These are phyloP conservation scores for Cercospora brassicicola DNA, from an alignment of 2,329 filamentous ascomycete genomes.

Conservation along the genomic window DNA sequence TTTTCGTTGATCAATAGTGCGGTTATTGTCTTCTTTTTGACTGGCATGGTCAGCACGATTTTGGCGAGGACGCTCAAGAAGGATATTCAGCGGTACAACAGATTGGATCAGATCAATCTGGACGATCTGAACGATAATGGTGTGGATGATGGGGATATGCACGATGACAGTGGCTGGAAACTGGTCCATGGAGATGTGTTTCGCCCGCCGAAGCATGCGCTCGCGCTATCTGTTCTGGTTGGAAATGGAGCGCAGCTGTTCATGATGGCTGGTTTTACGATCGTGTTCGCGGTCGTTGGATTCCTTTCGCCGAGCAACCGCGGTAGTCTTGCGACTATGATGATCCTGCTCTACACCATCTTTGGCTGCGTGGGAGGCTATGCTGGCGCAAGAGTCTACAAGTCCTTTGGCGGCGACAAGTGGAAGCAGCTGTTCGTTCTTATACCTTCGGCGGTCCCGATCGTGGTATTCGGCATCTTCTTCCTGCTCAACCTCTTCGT, in stretches of 20 bases:
- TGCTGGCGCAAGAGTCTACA: constrained; percentile 85
- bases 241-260: constrained; percentile 96
- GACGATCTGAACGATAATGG: constrained; percentile 79
- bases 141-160: constrained; percentile 79
- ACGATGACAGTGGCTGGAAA: constrained; percentile 98
- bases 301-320: constrained; percentile 96
- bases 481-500: constrained; percentile 96
- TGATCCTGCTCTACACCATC: constrained; percentile 88
- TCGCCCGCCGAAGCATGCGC: constrained; percentile 76
- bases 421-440: constrained; percentile 93
- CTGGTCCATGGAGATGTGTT: constrained; percentile 97
- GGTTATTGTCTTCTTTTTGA: constrained; percentile 88
- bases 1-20: constrained; percentile 96
- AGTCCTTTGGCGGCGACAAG: constrained; percentile 83
- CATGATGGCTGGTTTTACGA: constrained; percentile 94
- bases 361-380: constrained; percentile 94
- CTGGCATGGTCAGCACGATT: constrained; percentile 89
- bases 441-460: constrained; percentile 82
- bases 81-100: constrained; percentile 95
- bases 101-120: constrained; percentile 83
- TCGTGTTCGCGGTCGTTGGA: constrained; percentile 86
- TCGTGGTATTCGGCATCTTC: constrained; percentile 80
- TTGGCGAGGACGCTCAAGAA: constrained; percentile 84
- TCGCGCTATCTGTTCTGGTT: constrained; percentile 82
- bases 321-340: constrained; percentile 87